A percentile compares a stretch with the other conserved stretches of the same genome.
These are phyloP conservation scores for Gnomoniopsis smithogilvyi DNA, from an alignment of 2,329 filamentous ascomycete genomes.

Conservation along the genomic window DNA sequence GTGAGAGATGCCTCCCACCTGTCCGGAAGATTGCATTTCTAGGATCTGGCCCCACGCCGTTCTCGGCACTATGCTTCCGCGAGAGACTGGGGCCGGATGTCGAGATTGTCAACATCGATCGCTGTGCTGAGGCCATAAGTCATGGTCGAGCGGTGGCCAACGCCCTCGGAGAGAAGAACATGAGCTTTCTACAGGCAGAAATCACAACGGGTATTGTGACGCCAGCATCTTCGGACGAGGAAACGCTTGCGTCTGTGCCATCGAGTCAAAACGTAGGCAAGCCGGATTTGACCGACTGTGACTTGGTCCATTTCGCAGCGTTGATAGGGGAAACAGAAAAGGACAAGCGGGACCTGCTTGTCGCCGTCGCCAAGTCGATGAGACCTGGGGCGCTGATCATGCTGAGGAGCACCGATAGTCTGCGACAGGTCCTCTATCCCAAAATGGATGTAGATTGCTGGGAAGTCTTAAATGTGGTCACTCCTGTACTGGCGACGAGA, in stretches of 20 bases:
- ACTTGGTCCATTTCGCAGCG: slow-evolving; percentile 9
- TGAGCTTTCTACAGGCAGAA: slow-evolving; percentile 7
- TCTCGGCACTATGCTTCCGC: slow-evolving; percentile 10
- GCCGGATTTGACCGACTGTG: neutral
- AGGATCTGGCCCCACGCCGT: slow-evolving; percentile 4
- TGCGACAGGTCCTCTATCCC: slow-evolving; percentile 9
- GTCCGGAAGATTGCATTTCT: slow-evolving; percentile 10
- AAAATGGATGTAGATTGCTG: slow-evolving; percentile 9
- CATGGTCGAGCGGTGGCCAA: slow-evolving; percentile 2
- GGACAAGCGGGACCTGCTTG: slow-evolving; percentile 9
- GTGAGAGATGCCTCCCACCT: slow-evolving; percentile 1
- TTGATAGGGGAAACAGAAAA: slow-evolving; percentile 10
- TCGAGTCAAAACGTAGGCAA: neutral
- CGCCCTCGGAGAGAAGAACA: slow-evolving; percentile 3
- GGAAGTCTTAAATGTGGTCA: slow-evolving; percentile 8
- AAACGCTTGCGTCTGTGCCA: neutral
- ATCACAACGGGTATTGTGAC: neutral
- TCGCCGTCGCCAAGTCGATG: slow-evolving; percentile 6
- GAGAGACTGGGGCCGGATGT: slow-evolving; percentile 3
- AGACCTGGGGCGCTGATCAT: slow-evolving; percentile 5
- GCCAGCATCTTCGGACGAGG: neutral
- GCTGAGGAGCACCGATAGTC: slow-evolving; percentile 9
- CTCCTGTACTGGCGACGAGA: slow-evolving; percentile 5
- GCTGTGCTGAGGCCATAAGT: slow-evolving; percentile 6
- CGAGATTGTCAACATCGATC: slow-evolving; percentile 12